Conservation (phyloP, 2,329 filamentous ascomycete species). For the Monosporascus sp. region DNA sequence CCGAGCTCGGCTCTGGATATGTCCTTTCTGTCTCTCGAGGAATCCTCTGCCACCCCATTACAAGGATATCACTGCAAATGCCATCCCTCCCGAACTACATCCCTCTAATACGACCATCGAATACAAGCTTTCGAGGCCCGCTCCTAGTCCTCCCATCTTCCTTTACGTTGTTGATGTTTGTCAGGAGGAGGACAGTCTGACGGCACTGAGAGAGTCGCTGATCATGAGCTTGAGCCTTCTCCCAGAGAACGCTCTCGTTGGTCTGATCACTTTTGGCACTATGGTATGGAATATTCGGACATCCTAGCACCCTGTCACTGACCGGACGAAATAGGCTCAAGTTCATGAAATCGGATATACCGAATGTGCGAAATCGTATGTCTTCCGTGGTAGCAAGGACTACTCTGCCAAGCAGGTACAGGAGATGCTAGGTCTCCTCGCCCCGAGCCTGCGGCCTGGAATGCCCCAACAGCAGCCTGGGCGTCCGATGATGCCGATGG, state of each 20-base stretch:
- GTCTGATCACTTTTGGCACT: constrained; percentile 82
- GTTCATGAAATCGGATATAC: constrained; percentile 97
- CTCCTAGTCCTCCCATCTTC: constrained; percentile 82
- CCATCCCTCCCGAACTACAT: constrained; percentile 78
- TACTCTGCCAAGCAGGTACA: constrained; percentile 99
- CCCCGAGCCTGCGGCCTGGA: constrained; percentile 67
- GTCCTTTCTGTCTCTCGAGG: constrained; percentile 78
- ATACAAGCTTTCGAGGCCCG: constrained; percentile 73
- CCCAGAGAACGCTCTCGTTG: constrained; percentile 75
- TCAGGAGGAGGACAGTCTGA: constrained; percentile 80
- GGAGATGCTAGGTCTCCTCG: constrained; percentile 88
- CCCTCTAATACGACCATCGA: constrained; percentile 84
- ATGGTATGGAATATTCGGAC: constrained; percentile 56
- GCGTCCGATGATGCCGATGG: constrained; percentile 66
- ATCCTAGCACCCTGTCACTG: constrained; percentile 4
- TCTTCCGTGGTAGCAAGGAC: constrained; percentile 96
- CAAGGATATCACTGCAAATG: constrained; percentile 80
- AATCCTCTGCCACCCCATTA: constrained; percentile 81
- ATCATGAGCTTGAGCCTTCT: constrained; percentile 80
- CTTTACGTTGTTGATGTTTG: constrained; percentile 84
- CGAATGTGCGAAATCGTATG: constrained; percentile 97
- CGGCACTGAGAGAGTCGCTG: constrained; percentile 77
- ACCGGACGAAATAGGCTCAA: constrained; percentile 58
- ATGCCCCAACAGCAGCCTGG: constrained; percentile 69
- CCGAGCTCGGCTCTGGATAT: constrained; percentile 80